Evolutionary conservation across 106 monocot genomes (phyloP).

Genomic region (Chionographis japonica): DNA sequence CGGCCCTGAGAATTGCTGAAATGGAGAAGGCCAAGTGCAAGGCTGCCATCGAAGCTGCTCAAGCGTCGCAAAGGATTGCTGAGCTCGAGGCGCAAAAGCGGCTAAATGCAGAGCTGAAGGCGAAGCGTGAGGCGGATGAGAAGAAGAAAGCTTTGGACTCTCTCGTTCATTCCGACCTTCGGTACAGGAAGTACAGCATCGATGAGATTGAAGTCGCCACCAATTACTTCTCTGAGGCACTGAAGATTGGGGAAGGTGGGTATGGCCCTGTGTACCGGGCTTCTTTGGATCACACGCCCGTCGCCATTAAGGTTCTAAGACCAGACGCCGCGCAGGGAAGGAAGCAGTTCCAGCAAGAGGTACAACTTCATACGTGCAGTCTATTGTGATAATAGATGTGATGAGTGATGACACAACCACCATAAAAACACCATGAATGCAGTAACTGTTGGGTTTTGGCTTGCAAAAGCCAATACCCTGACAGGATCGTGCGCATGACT

Average conservation of each 20-base stretch:
- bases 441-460: too few species aligned
- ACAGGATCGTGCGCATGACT: too few species aligned
- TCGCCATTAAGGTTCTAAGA: slow-evolving; percentile 33
- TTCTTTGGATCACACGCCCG: slow-evolving; percentile 24
- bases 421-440: too few species aligned
- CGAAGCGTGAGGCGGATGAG: slow-evolving; percentile 21
- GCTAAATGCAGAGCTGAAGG: slow-evolving; percentile 22
- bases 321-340: slow-evolving; percentile 37
- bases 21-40: slow-evolving; percentile 28
- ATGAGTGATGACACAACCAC: too few species aligned
- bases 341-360: slow-evolving; percentile 43
- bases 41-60: slow-evolving; percentile 25
- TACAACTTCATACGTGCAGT: not conserved
- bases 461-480: too few species aligned
- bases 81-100: slow-evolving; percentile 32
- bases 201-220: slow-evolving; percentile 33
- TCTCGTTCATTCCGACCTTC: slow-evolving; percentile 13
- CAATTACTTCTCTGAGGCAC: slow-evolving; percentile 10
- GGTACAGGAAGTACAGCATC: slow-evolving; percentile 34
- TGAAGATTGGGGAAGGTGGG: slow-evolving; percentile 35
- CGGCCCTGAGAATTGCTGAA: slow-evolving; percentile 25
- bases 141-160: slow-evolving; percentile 24
- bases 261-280: slow-evolving; percentile 34
- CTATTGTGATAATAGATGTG: too few species aligned
- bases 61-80: slow-evolving; percentile 24